Base-by-base conservation (phyloP, 371 early-diverging fungal genomes). In the Polyrhizophydium stewartii region DNA sequence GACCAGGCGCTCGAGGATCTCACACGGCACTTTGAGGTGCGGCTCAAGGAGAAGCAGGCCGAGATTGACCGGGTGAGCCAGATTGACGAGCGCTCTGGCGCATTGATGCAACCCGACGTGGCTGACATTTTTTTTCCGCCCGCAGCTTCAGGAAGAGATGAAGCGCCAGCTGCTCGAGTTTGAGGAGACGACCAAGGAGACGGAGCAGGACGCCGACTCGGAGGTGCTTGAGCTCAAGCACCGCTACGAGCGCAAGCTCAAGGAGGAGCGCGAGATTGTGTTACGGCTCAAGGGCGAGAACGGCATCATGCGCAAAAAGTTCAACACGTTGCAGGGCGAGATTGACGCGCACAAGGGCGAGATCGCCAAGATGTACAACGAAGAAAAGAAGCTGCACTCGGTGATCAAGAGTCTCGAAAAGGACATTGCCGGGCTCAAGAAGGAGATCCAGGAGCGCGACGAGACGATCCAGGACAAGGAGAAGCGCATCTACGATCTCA, bases 381-480 rank as follows among this genome's bases (percentile, higher is more conserved):
- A 84, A 65, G 83, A 82, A 55, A 84, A 77, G 64, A 81, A 79
- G 60, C 67, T 84, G 32, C 79, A 81, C 38, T 64, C 67, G 10
- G 73, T 81, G 51, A 83, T 83, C 61, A 80, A 81, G 61, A 71
- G 72, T 28, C 64, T 83, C 61, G 84, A 83, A 57, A 79, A 79
- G 61, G 84, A 83, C 53, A 83, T 82, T 56, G 69, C 69, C 1
- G 79, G 79, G 1, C 51, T 81, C 41, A 77, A 75, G 57, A 80
- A 80, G 70, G 83, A 82, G 79, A 79, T 83, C 51, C 79, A 80
- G 51, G 79, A 83, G 60, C 63, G 84, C 13, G 82, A 82, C 55
- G 82, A 81, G 41, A 81, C 82, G 13, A 77, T 82, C 53, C 78
- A 77, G 55, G 84, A 84, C 65, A 84, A 84, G 59, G 84, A 84